Base-by-base conservation (phyloP, 345 rosid genomes). In the Euphorbia pulcherrima region DNA sequence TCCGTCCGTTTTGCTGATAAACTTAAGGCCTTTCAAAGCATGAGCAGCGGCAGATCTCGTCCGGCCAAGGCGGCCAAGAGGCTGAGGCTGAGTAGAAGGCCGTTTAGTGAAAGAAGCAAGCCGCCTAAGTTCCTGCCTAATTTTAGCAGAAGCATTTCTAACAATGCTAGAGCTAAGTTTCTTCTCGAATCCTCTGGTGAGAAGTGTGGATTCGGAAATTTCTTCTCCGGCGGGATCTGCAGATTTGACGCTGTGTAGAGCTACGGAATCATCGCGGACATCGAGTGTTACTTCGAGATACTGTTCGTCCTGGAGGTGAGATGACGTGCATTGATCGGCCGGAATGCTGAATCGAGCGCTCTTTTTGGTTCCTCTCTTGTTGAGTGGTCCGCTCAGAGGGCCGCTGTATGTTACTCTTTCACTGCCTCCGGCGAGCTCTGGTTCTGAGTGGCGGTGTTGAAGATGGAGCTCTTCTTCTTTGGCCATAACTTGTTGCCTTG, bases 21-120 rank as follows among this genome's bases (percentile, higher is more conserved):
- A 89, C 86, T 89, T 84, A 11, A 89, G 89, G 0, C 96, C 96
- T 7, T 84, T 87, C 74, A 89, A 60, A 24, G 92, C 92, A 30
- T 75, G 79, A 73, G 81, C 59, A 0, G 90, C 96, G 0, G 90
- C 90, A 0, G 96, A 74, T 73, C 86, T 89, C 0, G 83, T 79
- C 79, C 96, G 70, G 73, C 87, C 92, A 28, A 87, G 84, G 54
- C 78, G 82, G 52, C 81, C 72, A 62, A 63, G 77, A 3, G 74
- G 75, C 0, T 83, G 79, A 59, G 79, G 71, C n/a, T n/a, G n/a
- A 65, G 65, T 74, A 4, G 74, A 74, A 0, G 83, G 78, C 33
- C 80, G 68, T 65, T 72, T 83, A 6, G 87, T 72, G 47, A 85
- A 83, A 0, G 96, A 85, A 5, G 92, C 73, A 35, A 87, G 62